A percentile compares a stretch with the other conserved stretches of the same genome.
Conservation (phyloP, 75 land plant genomes). For the Selaginella tamariscina region DNA sequence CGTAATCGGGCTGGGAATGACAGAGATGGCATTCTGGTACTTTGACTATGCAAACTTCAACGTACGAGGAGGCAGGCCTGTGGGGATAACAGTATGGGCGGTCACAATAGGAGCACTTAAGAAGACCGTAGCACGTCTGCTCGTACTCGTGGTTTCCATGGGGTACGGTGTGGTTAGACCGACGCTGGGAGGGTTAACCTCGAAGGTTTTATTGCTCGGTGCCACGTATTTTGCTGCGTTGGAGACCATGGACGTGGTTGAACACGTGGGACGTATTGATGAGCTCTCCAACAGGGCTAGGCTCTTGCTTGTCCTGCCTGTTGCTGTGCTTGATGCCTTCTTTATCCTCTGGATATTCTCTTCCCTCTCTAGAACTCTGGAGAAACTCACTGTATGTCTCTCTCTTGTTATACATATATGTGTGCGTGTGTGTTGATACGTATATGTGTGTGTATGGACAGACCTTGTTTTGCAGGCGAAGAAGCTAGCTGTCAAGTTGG, state of each 20-base stretch:
- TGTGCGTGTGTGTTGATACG: too few species aligned
- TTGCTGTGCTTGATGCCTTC: constrained; percentile 6
- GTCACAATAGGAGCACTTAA: constrained; percentile 3
- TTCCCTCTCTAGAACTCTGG: constrained; percentile 1
- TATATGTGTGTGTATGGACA: too few species aligned
- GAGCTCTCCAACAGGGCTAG: constrained; percentile 2
- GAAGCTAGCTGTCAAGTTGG: neutral
- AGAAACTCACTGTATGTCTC: neutral
- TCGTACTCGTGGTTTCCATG: constrained; percentile 5
- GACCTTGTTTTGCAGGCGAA: neutral
- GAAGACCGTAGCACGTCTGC: constrained; percentile 2
- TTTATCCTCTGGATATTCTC: constrained; percentile 8
- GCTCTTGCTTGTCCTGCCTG: constrained; percentile 8
- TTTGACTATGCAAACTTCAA: constrained; percentile 11
- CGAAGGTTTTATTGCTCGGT: constrained; percentile 2
- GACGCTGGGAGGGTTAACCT: constrained; percentile 2
- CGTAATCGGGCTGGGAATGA: constrained; percentile 1
- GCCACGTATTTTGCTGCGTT: neutral
- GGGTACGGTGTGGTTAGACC: constrained; percentile 6
- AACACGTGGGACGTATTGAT: constrained; percentile 9
- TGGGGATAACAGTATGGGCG: constrained; percentile 8
- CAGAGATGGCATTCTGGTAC: constrained; percentile 10
- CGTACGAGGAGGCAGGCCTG: constrained; percentile 6
- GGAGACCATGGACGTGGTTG: constrained; percentile 5
- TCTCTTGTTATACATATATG: too few species aligned